phyloP scores from a whole-genome alignment of 192 early-diverging fungal species.

The Coemansia sp. region DNA sequence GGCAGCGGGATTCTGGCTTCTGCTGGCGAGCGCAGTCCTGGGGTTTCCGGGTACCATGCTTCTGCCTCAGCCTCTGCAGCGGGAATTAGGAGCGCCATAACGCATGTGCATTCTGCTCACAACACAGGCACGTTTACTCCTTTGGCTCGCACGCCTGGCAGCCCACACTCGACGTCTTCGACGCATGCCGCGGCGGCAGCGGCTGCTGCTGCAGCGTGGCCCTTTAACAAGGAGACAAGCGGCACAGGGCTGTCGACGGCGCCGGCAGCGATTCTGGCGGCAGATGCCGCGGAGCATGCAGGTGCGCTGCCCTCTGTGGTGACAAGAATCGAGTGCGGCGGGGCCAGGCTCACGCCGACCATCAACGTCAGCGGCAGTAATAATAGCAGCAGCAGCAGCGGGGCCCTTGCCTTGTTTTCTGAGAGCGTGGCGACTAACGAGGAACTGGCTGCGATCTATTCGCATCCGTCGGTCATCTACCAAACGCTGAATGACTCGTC shows the following conservation, averaged over 20 bases:
- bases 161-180: conserved; percentile 23
- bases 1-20: not conserved
- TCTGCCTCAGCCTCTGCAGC: not conserved
- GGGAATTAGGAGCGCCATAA: not conserved
- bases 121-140: conserved; percentile 11
- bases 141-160: conserved; percentile 25
- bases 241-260: conserved; percentile 1
- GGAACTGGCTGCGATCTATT: conserved; percentile 37
- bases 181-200: conserved; percentile 7
- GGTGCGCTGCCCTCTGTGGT: not conserved
- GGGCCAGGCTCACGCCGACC: not conserved
- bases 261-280: conserved; percentile 4
- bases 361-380: conserved; percentile 7
- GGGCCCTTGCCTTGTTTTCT: conserved; percentile 2
- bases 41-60: not conserved
- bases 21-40: conserved; percentile 14
- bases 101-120: conserved; percentile 6
- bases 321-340: not conserved
- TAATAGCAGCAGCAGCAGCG: conserved; percentile 10
- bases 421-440: conserved; percentile 17
- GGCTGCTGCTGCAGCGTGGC: conserved; percentile 29
- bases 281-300: not conserved
- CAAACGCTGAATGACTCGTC: conserved; percentile 25
- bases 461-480: conserved; percentile 43
- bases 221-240: conserved; percentile 36